A percentile compares a stretch with the other conserved stretches of the same genome.
Evolutionary conservation across 108 stramenopile genomes (phyloP).

Genomic region (Fistulifera solaris): DNA sequence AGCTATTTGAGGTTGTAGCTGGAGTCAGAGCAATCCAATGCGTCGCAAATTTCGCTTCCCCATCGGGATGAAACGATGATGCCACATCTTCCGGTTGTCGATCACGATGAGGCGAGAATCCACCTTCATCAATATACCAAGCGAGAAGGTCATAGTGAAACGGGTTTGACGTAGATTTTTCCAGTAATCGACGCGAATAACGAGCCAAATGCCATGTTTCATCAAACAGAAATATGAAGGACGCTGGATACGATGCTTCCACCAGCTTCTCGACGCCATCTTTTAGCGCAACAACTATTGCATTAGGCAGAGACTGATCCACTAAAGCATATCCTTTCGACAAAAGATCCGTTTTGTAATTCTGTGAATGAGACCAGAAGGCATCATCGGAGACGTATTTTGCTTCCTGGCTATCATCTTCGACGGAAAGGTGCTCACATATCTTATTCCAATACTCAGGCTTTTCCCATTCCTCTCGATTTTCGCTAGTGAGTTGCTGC

Average conservation of each 20-base stretch:
- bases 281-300: slow-evolving; percentile 6
- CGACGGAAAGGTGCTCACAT: no score
- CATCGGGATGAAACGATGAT: background rate
- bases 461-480: no score
- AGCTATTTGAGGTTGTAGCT: slow-evolving; percentile 58
- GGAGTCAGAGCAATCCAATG: slow-evolving; percentile 60
- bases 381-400: no score
- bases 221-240: slow-evolving; percentile 54
- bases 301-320: background rate
- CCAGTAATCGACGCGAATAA: slow-evolving; percentile 15
- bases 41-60: slow-evolving; percentile 59
- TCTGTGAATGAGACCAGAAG: no score
- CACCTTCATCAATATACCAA: slow-evolving; percentile 51
- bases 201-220: slow-evolving; percentile 55
- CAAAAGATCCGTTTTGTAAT: no score
- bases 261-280: slow-evolving; percentile 20
- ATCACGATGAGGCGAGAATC: slow-evolving; percentile 67
- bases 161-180: slow-evolving; percentile 17
- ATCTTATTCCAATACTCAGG: no score
- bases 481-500: no score
- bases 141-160: slow-evolving; percentile 70
- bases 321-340: slow-evolving; percentile 5
- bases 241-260: slow-evolving; percentile 33
- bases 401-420: no score
- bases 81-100: slow-evolving; percentile 45